Conservation (phyloP, 176 grass and related monocot genomes). For the Musa acuminata region DNA sequence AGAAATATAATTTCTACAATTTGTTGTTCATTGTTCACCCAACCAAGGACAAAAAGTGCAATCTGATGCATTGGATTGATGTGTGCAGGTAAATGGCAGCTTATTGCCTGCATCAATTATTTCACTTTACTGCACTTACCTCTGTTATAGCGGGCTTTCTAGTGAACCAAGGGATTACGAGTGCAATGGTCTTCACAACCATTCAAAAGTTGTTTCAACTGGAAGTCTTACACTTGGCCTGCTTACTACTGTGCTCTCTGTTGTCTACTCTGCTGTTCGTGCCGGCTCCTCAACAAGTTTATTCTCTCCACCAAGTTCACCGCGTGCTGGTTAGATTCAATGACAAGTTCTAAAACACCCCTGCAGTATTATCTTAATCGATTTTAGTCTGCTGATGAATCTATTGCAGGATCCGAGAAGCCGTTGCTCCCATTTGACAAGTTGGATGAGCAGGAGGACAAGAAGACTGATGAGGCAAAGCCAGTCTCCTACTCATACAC, state of each 20-base stretch:
- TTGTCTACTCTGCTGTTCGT: constrained; percentile 97
- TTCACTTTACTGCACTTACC: constrained; percentile 69
- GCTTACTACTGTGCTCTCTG: constrained; percentile 86
- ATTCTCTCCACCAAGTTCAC: constrained; percentile 70
- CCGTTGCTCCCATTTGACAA: constrained; percentile 91
- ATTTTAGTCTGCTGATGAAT: background rate
- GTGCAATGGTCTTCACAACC: constrained; percentile 93
- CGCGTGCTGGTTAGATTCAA: constrained; percentile 54
- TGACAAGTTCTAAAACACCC: background rate
- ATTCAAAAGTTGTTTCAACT: constrained; percentile 90
- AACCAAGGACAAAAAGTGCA: background rate
- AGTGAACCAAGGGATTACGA: constrained; percentile 94
- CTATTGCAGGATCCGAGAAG: constrained; percentile 55
- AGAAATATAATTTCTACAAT: background rate
- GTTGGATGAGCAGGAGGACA: constrained; percentile 54
- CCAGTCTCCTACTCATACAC: constrained; percentile 90
- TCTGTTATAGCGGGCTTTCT: constrained; percentile 90
- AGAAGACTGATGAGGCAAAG: constrained; percentile 48
- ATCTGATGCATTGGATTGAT: background rate
- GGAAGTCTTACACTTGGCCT: constrained; percentile 79
- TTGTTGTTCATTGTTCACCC: background rate
- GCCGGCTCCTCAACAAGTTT: constrained; percentile 82
- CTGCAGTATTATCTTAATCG: background rate
- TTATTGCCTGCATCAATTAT: constrained; percentile 88
- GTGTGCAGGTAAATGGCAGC: constrained; percentile 80